These are phyloP conservation scores for Venturia nashicola DNA, from an alignment of 2,329 filamentous ascomycete genomes.

Conservation along the genomic window DNA sequence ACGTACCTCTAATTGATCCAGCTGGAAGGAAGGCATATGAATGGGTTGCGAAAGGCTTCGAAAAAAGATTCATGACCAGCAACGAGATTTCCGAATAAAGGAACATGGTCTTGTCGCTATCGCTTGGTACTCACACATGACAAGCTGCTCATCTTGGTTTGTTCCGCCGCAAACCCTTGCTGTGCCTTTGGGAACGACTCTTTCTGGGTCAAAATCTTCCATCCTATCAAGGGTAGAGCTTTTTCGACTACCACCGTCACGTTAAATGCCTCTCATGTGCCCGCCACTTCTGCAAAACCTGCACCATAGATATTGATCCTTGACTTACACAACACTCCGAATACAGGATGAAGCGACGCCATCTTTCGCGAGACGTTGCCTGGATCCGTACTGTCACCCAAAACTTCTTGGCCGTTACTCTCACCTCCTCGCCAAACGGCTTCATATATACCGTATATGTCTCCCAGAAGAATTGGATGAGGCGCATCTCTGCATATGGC, in stretches of 20 bases:
- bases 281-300: constrained; percentile 33
- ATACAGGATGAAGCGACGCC: constrained; percentile 3
- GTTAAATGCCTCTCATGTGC: constrained; percentile 24
- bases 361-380: neutral
- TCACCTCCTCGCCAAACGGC: neutral
- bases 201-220: constrained; percentile 14
- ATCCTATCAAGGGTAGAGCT: constrained; percentile 27
- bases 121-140: neutral
- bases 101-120: neutral
- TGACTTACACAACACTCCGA: constrained; percentile 14
- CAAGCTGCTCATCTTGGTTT: neutral
- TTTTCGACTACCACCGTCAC: constrained; percentile 34
- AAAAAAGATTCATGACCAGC: neutral
- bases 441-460: constrained; percentile 1
- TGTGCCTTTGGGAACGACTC: constrained; percentile 11
- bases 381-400: constrained; percentile 5
- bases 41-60: constrained; percentile 5
- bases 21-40: neutral
- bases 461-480: neutral
- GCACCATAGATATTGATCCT: constrained; percentile 28
- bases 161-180: constrained; percentile 13
- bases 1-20: neutral
- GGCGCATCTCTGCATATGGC: neutral
- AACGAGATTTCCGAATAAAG: neutral
- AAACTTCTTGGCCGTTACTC: neutral